These are phyloP conservation scores for Pseudozyma pruni DNA, from an alignment of 1,284 basidiomycete species.

Conservation along the genomic window DNA sequence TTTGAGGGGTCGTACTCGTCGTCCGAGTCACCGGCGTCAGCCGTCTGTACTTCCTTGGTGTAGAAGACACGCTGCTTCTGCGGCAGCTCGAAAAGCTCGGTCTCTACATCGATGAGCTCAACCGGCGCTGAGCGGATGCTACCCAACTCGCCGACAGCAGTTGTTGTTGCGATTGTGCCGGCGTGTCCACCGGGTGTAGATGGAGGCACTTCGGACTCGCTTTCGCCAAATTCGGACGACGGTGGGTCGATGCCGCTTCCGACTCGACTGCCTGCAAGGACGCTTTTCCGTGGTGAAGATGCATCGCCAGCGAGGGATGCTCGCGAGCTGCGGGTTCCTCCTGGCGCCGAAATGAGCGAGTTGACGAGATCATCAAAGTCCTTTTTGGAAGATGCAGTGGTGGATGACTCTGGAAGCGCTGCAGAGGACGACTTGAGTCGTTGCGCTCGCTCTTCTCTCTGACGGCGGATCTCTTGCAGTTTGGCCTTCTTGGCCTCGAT, in stretches of 20 bases:
- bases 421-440: slow-evolving; percentile 34
- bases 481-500: slow-evolving; percentile 91
- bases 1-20: slow-evolving; percentile 68
- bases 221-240: slow-evolving; percentile 44
- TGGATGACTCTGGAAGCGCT: slow-evolving; percentile 6
- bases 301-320: slow-evolving; percentile 16
- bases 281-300: slow-evolving; percentile 31
- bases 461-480: slow-evolving; percentile 82
- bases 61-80: slow-evolving; percentile 86
- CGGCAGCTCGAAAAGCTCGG: slow-evolving; percentile 88
- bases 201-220: slow-evolving; percentile 33
- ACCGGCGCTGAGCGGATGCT: slow-evolving; percentile 68
- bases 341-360: slow-evolving; percentile 42
- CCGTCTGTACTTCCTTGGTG: slow-evolving; percentile 85
- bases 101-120: slow-evolving; percentile 79
- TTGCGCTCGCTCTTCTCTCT: slow-evolving; percentile 74
- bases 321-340: slow-evolving; percentile 14
- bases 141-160: slow-evolving; percentile 3
- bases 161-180: slow-evolving; percentile 6
- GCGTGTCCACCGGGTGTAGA: slow-evolving; percentile 24
- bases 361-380: slow-evolving; percentile 64
- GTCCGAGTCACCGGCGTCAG: slow-evolving; percentile 68
- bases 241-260: slow-evolving; percentile 16
- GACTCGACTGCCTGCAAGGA: slow-evolving; percentile 4
- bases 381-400: slow-evolving; percentile 35